Evolutionary conservation across 78 protist species (phyloP).

Genomic region (Dictyostelium capitatum): DNA sequence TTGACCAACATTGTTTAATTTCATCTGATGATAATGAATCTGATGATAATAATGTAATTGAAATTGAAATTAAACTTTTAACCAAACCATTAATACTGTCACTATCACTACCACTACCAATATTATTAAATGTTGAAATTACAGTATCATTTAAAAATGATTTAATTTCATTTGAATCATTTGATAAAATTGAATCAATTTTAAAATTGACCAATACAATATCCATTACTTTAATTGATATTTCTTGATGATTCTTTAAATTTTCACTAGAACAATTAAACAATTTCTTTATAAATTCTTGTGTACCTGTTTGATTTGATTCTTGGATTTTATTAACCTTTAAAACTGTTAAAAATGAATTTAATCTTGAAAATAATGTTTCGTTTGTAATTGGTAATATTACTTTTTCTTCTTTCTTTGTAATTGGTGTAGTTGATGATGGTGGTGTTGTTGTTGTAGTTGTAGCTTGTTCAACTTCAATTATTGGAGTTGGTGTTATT

Average conservation of each 20-base stretch:
- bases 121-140: neutral
- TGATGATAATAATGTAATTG: neutral
- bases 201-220: neutral
- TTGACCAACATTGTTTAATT: neutral
- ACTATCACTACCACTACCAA: too few relatives aligned
- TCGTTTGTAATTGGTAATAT: constrained; percentile 4
- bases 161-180: neutral
- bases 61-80: neutral
- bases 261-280: neutral
- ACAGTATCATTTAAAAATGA: neutral
- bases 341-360: neutral
- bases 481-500: neutral
- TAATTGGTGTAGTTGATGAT: neutral
- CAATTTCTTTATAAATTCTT: neutral
- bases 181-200: neutral
- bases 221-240: neutral
- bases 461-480: too few relatives aligned
- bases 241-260: neutral
- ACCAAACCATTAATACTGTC: neutral
- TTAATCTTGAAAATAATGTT: constrained; percentile 24
- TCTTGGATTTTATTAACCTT: neutral
- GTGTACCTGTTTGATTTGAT: neutral
- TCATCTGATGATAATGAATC: neutral
- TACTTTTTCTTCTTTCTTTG: neutral
- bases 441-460: too few relatives aligned